Base-by-base conservation (phyloP, 352 stramenopile genomes). In the Phytophthora litchii region DNA sequence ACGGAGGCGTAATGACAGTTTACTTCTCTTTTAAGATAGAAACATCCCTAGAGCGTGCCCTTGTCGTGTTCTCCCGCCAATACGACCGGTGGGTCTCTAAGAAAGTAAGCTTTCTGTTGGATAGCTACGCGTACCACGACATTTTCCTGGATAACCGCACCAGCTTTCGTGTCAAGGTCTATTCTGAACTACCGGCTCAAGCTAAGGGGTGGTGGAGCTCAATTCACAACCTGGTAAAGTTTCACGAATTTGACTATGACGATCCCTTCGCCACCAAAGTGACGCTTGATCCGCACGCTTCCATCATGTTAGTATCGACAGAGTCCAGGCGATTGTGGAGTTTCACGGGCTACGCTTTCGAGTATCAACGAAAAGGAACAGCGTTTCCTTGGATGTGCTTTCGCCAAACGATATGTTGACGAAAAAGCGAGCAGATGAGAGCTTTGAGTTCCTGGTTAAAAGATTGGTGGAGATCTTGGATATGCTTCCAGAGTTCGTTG, bases 201-300 rank as follows among this genome's bases (percentile, higher is more conserved):
- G 40, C 8, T 7, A 46, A 46, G 32, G 20, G 5, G 10, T 46
- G 40, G 40, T 46, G 40, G 20, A 46, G 40, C 20, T 23, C 40
- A 19, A 46, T 46, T 31, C 40, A 46, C 20, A 32, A 46, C 2
- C 13, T 4, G 40, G 10, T 47, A 20, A 20, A 19, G 11, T 47
- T 47, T 47, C 20, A 47, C 21, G 20, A 35, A 16, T 14, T 20
- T 20, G 19, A 12, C 3, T 7, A 32, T 32, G 40, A 20, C 14
- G 40, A 46, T 19, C 19, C 19, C 3, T 46, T 46, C 41, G 12
- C 41, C 2, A 47, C 41, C 4, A 47, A 47, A 47, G 40, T 46
- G n/a, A 47, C 20, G 2, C 41, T 21, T 2, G 41, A 47, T 47
- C n/a, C 20, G 20, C 20, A 35, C 5, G 23, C 23, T 27, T 47